Conservation (phyloP, 306 rosid species). For the Styphnolobium japonicum region DNA sequence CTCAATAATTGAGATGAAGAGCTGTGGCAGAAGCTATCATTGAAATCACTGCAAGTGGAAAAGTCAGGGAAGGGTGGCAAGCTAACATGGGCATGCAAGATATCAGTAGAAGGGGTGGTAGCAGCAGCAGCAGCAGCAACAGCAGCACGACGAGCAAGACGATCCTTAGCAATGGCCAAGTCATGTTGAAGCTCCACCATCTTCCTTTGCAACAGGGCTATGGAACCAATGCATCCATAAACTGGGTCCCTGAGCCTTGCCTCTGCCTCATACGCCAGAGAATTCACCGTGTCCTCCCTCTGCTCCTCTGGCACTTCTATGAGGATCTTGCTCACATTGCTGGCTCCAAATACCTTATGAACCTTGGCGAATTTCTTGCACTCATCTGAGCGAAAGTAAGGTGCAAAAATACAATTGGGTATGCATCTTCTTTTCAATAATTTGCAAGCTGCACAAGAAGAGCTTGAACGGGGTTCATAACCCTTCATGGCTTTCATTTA, state of each 20-base stretch:
- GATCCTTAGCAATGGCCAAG: slow-evolving; percentile 76
- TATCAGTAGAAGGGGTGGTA: slow-evolving; percentile 5
- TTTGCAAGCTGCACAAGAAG: slow-evolving; percentile 98
- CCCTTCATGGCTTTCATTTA: slow-evolving; percentile 52
- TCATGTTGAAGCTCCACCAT: slow-evolving; percentile 81
- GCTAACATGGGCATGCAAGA: slow-evolving; percentile 29
- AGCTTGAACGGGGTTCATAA: slow-evolving; percentile 73
- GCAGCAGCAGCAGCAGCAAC: slow-evolving; percentile 13
- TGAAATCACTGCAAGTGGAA: slow-evolving; percentile 45
- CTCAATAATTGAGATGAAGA: slow-evolving; percentile 41
- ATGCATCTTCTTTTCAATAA: slow-evolving; percentile 75
- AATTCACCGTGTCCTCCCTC: slow-evolving; percentile 79
- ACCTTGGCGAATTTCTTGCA: slow-evolving; percentile 78
- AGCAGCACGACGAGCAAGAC: slow-evolving; percentile 59
- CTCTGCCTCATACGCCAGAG: slow-evolving; percentile 84
- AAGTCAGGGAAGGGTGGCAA: slow-evolving; percentile 46
- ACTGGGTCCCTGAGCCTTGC: slow-evolving; percentile 86
- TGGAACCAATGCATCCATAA: slow-evolving; percentile 95
- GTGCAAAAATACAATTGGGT: slow-evolving; percentile 83
- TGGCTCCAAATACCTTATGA: slow-evolving; percentile 94
- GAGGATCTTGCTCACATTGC: slow-evolving; percentile 94
- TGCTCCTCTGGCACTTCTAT: slow-evolving; percentile 78
- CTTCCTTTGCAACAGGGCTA: slow-evolving; percentile 65
- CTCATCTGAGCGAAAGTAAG: slow-evolving; percentile 80
- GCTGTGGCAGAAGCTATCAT: slow-evolving; percentile 39